Evolutionary conservation across 345 rosid species (phyloP), one percentile per base, ranked within the genome.

Genomic region (Hevea brasiliensis): DNA sequence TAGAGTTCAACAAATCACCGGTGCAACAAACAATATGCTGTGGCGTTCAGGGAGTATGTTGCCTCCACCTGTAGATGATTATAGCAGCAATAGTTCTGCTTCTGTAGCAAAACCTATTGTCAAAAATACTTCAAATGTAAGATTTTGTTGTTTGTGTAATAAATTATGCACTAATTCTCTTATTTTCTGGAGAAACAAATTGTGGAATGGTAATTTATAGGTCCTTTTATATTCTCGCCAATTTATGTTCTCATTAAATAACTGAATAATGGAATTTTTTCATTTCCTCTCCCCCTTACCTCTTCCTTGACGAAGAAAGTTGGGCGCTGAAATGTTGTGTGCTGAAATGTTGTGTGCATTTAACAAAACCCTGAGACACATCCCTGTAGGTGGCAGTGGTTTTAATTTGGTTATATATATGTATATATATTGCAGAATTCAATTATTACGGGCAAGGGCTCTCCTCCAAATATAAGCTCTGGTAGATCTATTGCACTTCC

Each of bases 31-130:
- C 73, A 79, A 79, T 80, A 54, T 80, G 80, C 87, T 82, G 62
- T 65, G 87, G 51, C 85, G 86, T 20, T 73, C 93, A 15, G 97
- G 98, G 73, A 85, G 60, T 80, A 66, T 81, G 77, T 78, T 94
- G 77, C 98, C 98, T 67, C 95, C 95, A 11, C 93, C 98, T 1
- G 4, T 85, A 44, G 92, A 89, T 87, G 93, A 89, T 76, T 84
- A 80, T 78, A 78, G 83, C 76, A 76, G 77, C 47, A 85, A 69
- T 76, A 81, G 58, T 78, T 73, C 85, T 27, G 74, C 77, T 71
- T 84, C 89, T 73, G 74, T 82, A 18, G 80, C 87, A 69, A 90
- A 85, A 76, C 88, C 85, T 35, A 72, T 76, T 63, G 77, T 78
- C 13, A 92, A 83, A 77, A 82, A 15, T 83, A 73, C 77, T 71